phyloP scores from a whole-genome alignment of 1,139 yeast species.

The Geotrichum candidum region DNA sequence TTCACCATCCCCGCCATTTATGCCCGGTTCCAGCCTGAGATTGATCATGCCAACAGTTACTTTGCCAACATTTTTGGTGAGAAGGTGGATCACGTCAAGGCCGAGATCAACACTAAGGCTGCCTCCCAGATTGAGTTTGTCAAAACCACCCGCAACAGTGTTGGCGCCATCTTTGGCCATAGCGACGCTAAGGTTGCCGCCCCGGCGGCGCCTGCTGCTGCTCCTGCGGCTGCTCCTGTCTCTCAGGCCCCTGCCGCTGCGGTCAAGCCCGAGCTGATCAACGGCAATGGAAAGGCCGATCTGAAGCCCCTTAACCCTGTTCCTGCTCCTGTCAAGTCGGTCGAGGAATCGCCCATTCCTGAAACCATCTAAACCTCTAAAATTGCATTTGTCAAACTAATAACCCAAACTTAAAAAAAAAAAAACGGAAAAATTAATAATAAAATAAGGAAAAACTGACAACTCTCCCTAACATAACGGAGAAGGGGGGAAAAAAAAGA shows the following conservation, averaged over 20 bases:
- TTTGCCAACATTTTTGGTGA: neutral
- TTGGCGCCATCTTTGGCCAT: conserved; percentile 3
- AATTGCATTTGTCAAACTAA: neutral
- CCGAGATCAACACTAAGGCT: conserved; percentile 1
- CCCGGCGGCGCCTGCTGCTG: neutral
- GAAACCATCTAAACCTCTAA: neutral
- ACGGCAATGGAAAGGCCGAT: neutral
- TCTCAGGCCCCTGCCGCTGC: neutral
- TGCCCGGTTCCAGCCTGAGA: neutral
- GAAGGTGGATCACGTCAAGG: neutral
- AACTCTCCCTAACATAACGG: no score
- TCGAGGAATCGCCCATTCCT: neutral
- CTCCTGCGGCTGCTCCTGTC: neutral
- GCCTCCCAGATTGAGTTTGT: conserved; percentile 3
- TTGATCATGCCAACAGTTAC: neutral
- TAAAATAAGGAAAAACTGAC: no score
- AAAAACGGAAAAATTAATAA: no score
- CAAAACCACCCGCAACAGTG: neutral
- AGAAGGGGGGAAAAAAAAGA: neutral
- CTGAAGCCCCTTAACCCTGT: neutral
- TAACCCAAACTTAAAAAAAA: no score
- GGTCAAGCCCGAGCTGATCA: neutral
- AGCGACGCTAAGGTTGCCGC: neutral
- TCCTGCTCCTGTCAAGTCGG: neutral
- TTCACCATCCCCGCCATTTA: conserved; percentile 4